These are phyloP conservation scores for Diutina catenulata DNA, from an alignment of 1,139 yeast genomes.

Conservation along the genomic window DNA sequence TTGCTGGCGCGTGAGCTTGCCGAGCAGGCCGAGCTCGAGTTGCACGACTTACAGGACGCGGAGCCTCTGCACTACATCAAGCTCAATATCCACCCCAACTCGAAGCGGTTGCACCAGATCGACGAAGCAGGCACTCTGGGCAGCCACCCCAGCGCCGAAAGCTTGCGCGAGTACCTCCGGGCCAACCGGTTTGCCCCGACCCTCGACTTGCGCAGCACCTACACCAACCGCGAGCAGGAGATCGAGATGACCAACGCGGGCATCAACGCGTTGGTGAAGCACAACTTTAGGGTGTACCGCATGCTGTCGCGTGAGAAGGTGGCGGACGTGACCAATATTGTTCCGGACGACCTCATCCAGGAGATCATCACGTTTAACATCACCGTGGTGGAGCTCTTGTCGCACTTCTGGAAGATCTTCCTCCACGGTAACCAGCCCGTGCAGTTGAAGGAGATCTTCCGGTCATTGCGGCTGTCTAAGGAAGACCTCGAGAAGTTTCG, in stretches of 20 bases:
- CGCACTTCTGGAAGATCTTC: slow-evolving; percentile 34
- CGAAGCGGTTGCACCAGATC: slow-evolving; percentile 9
- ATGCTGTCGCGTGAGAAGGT: neutral
- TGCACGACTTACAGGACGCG: slow-evolving; percentile 49
- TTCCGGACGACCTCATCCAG: slow-evolving; percentile 19
- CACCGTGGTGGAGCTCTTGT: slow-evolving; percentile 30
- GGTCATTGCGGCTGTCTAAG: slow-evolving; percentile 24
- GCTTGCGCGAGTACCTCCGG: slow-evolving; percentile 17
- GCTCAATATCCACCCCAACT: slow-evolving; percentile 28
- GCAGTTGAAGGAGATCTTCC: slow-evolving; percentile 26
- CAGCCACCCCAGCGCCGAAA: slow-evolving; percentile 10
- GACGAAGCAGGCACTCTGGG: slow-evolving; percentile 1
- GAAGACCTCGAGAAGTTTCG: slow-evolving; percentile 15
- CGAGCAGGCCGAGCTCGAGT: slow-evolving; percentile 32
- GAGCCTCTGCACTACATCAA: slow-evolving; percentile 42
- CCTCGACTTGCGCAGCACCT: slow-evolving; percentile 33
- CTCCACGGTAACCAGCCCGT: slow-evolving; percentile 26
- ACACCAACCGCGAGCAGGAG: slow-evolving; percentile 19
- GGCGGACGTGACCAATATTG: slow-evolving; percentile 12
- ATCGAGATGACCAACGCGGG: slow-evolving; percentile 39
- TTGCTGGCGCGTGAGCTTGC: slow-evolving; percentile 16
- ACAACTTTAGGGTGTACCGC: slow-evolving; percentile 41
- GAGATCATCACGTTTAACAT: slow-evolving; percentile 28
- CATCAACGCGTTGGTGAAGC: slow-evolving; percentile 38
- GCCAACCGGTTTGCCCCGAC: slow-evolving; percentile 11